Base-by-base conservation (phyloP, 164 flowering plant genomes). In the Protea cynaroides region DNA sequence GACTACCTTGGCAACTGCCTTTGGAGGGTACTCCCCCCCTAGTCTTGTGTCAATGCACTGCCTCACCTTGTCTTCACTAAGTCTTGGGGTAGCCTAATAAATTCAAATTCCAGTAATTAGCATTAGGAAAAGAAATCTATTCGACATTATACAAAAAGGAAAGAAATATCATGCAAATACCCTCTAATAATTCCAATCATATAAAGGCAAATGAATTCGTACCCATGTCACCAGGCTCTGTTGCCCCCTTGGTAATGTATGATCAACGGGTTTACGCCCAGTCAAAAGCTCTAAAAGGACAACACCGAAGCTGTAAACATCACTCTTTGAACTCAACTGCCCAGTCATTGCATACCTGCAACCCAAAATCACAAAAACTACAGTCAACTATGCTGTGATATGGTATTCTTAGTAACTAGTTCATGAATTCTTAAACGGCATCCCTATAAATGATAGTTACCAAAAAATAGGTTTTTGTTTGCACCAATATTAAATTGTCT, bases 201-300 rank as follows among this genome's bases (percentile, higher is more conserved):
- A 46, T 38, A 53, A 59, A 55, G 14, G 23, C 55, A n/a, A 47
- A 1, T 51, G 43, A 18, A 38, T 58, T 19, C 24, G 37, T 83
- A 90, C 97, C 97, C 97, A 88, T 67, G 97, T 86, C 67, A 90
- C 90, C 66, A 90, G 94, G 73, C 92, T 86, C 76, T 90, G 97
- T 72, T 88, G 97, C 50, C 94, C 94, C 37, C 94, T 81, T 18
- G 97, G 97, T 36, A 88, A 69, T 29, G 92, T 86, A 64, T 82
- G 90, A 72, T 90, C 97, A 66, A 90, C 90, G 53, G 97, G 97
- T 66, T 90, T 88, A 53, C 97, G 85, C 8, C 97, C 97, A 36
- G 97, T 88, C 71, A 90, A 75, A 58, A 86, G 90, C 71, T 90
- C 97, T 64, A 88, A 81, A 56, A 90, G 80, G 57, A 90, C 87